Percentiles rank a stretch among this genome's conserved stretches.
Conservation (phyloP, 306 rosid genomes). For the Medicago lupulina region DNA sequence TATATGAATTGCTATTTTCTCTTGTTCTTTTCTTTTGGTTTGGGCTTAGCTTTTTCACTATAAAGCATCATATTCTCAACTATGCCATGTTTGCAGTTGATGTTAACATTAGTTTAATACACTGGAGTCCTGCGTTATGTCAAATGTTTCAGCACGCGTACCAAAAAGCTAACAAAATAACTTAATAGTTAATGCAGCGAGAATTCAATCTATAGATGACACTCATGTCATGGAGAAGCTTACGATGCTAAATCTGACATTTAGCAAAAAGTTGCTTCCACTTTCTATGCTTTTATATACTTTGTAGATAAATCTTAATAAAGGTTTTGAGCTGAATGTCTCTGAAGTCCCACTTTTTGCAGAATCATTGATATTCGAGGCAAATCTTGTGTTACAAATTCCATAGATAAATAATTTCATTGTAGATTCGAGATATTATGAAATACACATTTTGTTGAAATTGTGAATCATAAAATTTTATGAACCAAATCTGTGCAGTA, state of each 20-base stretch:
- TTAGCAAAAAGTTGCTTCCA: constrained; percentile 13
- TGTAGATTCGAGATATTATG: constrained; percentile 24
- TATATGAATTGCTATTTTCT: constrained; percentile 24
- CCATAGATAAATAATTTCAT: neutral
- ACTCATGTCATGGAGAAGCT: neutral
- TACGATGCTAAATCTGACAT: constrained; percentile 6
- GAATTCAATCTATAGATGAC: constrained; percentile 8
- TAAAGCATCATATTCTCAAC: constrained; percentile 16
- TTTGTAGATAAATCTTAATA: constrained; percentile 9
- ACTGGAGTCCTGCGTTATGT: constrained; percentile 13
- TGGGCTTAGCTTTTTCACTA: constrained; percentile 13
- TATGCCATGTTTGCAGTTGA: constrained; percentile 23
- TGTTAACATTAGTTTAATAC: neutral
- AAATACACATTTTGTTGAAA: constrained; percentile 36
- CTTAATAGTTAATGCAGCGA: neutral
- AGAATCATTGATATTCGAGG: constrained; percentile 28
- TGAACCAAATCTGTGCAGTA: constrained; percentile 27
- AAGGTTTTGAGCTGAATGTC: constrained; percentile 24
- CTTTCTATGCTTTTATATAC: constrained; percentile 21
- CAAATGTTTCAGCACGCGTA: constrained; percentile 18
- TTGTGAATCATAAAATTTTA: constrained; percentile 20
- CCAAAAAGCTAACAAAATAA: constrained; percentile 1
- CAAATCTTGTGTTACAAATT: constrained; percentile 24
- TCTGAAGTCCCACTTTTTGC: constrained; percentile 19
- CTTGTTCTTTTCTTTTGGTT: constrained; percentile 12